Percentiles rank a stretch among this genome's conserved stretches.
phyloP scores from a whole-genome alignment of 148 eudicot genomes.

The Vaccinium vitisidaea region DNA sequence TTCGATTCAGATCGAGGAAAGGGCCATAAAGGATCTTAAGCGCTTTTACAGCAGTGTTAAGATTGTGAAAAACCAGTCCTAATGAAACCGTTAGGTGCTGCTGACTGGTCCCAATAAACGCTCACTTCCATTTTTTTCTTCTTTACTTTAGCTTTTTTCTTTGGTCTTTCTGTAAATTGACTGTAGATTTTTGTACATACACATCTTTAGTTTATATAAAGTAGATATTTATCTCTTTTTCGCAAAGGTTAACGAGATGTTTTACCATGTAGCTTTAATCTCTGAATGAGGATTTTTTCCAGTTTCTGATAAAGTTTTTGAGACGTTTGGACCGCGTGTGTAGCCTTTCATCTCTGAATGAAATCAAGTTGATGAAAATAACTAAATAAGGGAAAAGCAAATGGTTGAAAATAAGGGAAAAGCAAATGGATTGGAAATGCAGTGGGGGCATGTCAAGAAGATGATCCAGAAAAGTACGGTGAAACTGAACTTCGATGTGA shows the following conservation, averaged over 20 bases:
- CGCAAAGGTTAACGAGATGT: neutral
- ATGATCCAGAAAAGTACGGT: neutral
- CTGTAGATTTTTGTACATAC: conserved; percentile 11
- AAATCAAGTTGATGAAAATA: too few species aligned
- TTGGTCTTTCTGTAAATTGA: conserved; percentile 4
- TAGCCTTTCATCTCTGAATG: too few species aligned
- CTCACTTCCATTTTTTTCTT: neutral
- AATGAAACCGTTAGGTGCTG: neutral
- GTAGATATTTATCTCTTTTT: neutral
- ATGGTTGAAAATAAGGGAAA: too few species aligned
- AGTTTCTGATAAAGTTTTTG: too few species aligned
- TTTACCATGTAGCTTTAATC: neutral
- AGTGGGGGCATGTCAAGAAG: neutral
- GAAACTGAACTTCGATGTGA: neutral
- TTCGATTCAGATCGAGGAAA: conserved; percentile 92
- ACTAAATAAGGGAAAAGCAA: too few species aligned
- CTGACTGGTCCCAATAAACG: neutral
- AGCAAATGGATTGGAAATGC: too few species aligned
- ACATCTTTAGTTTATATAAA: neutral
- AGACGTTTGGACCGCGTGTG: too few species aligned
- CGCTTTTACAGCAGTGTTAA: conserved; percentile 89
- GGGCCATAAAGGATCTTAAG: conserved; percentile 87
- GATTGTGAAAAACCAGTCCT: conserved; percentile 62
- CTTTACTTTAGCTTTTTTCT: neutral
- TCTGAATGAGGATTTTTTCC: neutral